Evolutionary conservation across 2,329 filamentous ascomycete genomes (phyloP).

Genomic region (Colletotrichum somersetense): DNA sequence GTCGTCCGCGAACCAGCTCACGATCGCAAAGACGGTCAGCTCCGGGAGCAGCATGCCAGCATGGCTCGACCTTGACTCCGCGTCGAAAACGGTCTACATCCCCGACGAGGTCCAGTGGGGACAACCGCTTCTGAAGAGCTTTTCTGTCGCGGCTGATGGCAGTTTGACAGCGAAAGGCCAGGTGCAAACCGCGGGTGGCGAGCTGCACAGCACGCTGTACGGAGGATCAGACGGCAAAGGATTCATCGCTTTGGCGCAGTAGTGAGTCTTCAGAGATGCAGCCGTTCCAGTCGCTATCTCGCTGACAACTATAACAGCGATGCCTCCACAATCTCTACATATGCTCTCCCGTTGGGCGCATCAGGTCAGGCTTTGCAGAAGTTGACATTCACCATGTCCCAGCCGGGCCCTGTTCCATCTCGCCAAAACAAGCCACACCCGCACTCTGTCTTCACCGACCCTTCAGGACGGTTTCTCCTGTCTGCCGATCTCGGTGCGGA

Average conservation of each 20-base stretch:
- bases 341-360: constrained; percentile 54
- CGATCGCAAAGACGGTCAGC: constrained; percentile 46
- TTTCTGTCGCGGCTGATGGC: constrained; percentile 50
- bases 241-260: constrained; percentile 59
- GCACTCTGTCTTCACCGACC: constrained; percentile 64
- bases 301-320: constrained; percentile 48
- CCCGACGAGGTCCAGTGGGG: constrained; percentile 55
- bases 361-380: constrained; percentile 51
- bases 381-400: constrained; percentile 56
- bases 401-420: constrained; percentile 56
- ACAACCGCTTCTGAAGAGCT: constrained; percentile 52
- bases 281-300: not conserved
- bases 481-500: constrained; percentile 68
- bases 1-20: constrained; percentile 47
- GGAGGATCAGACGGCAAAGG: constrained; percentile 53
- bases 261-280: constrained; percentile 50
- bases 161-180: constrained; percentile 49
- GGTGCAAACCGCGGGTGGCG: constrained; percentile 51
- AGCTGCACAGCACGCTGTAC: constrained; percentile 57
- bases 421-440: constrained; percentile 69
- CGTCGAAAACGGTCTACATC: constrained; percentile 50
- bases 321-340: constrained; percentile 58
- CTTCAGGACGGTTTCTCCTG: constrained; percentile 62
- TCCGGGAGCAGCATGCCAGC: constrained; percentile 54
- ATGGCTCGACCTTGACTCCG: constrained; percentile 54